Base-by-base conservation (phyloP, 768 basidiomycete species). In the Lyophyllum atratum region DNA sequence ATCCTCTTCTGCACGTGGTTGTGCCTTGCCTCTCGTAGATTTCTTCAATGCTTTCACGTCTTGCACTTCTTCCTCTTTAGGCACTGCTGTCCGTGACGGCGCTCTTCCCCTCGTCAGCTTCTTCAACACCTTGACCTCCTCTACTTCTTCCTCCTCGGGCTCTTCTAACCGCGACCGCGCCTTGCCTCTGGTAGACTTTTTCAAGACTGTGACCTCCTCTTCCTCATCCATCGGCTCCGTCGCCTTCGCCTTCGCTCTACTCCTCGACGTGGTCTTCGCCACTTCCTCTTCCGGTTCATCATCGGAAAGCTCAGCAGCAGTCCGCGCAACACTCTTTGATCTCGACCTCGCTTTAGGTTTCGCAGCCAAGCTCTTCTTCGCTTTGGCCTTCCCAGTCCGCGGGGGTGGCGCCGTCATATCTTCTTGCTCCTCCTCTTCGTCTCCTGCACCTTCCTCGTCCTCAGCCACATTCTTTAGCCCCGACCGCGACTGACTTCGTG, bases 371-470 rank as follows among this genome's bases (percentile, higher is more conserved):
- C 56, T 59, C 34, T 58, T 55, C 50, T 58, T 61, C 40, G 49
- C 47, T 33, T 58, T 61, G 5, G 51, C 51, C 33, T 52, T 56
- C 15, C 47, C 43, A 11, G 46, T 29, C 26, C 54, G 51, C n/a
- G 22, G 25, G n/a, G 48, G n/a, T 26, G 37, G 21, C 8, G 39
- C 49, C 40, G 28, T 7, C 39, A 22, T 26, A 40, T 53, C 50
- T 31, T 53, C 22, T n/a, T 49, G 33, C 42, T 7, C 56, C n/a
- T 64, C 60, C 29, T 61, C 65, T 8, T 59, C 62, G 25, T 56
- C 57, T 25, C 66, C 66, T 34, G 59, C 64, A 7, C 62, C 66
- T 25, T 67, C 68, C 40, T 65, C 66, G 46, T 62, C 62, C 22
- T 72, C 74, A 7, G 25, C 58, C 17, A 65, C 64, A 24, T 65